Percentiles rank a stretch among this genome's conserved stretches.
Conservation (phyloP, 2,329 filamentous ascomycete genomes). For the Botryosphaeria dothidea region DNA sequence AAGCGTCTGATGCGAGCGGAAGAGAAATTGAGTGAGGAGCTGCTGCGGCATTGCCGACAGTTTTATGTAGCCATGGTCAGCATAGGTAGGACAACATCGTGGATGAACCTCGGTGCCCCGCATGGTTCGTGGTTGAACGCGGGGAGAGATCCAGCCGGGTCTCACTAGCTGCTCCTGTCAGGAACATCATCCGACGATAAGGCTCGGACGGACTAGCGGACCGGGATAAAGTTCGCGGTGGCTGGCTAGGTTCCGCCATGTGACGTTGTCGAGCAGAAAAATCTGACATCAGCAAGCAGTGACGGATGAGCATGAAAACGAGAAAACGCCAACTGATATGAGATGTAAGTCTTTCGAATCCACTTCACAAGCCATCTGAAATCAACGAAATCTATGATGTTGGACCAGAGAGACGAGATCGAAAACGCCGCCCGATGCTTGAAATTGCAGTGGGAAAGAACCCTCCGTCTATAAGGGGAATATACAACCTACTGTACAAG, state of each 20-base stretch:
- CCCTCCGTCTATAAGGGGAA: constrained; percentile 1
- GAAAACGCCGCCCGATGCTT: constrained; percentile 10
- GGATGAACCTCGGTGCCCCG: constrained; percentile 7
- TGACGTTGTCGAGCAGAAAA: background rate
- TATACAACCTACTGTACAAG: constrained; percentile 9
- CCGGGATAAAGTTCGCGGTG: background rate
- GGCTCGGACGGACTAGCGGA: background rate
- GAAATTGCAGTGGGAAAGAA: background rate
- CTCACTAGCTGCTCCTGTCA: background rate
- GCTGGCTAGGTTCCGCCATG: background rate
- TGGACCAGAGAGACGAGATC: constrained; percentile 1
- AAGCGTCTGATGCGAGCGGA: too few species aligned
- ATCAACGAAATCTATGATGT: background rate
- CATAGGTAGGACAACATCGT: too few species aligned
- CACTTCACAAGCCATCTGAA: background rate
- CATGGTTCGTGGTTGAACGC: background rate
- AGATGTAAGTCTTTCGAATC: background rate
- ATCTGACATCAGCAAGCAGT: background rate
- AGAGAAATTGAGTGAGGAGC: too few species aligned
- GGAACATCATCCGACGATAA: background rate
- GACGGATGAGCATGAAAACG: background rate
- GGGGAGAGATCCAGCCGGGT: background rate
- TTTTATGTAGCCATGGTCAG: too few species aligned
- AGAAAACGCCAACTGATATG: background rate
- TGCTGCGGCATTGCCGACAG: too few species aligned